Evolutionary conservation across 2,329 filamentous ascomycete species (phyloP), one percentile per base, ranked within the genome.

Genomic region (Aspergillus nomiae): DNA sequence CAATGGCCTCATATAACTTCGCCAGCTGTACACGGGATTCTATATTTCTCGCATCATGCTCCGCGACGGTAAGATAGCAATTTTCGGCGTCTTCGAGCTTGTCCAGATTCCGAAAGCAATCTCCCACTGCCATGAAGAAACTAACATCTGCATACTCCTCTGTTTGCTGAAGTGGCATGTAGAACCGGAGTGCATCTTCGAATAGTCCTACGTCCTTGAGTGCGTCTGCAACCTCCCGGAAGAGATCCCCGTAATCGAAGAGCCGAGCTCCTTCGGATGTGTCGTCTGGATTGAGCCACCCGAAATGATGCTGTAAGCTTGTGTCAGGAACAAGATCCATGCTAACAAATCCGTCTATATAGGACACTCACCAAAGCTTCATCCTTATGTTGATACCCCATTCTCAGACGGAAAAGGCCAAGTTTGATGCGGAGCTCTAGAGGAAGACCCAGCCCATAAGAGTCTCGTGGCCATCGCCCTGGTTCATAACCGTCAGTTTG

Each of bases 351-450:
- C 11, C 36, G 14, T 24, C 16, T 43, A 51, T 16, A 60, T 6
- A 53, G 34, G 60, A 16, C 54, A 79, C 85, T 80, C 82, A 92
- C 90, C 79, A 91, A 83, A 21, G 92, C 93, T 80, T 98, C 94
- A 16, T 87, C 80, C 26, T 83, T 77, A 65, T 85, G 73, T 19
- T 86, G 80, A 30, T 89, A 81, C 0, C 87, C 88, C 63, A 92
- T 81, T 60, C 87, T 89, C 41, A 97, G 79, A n/a, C 95, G 88
- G 73, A 92, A 94, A 4, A 94, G 81, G 4, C 92, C 94, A 66
- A 99, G 81, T 73, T 94, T 95, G 34, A 92, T 86, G 24, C 94
- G 89, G 48, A 99, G 82, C 68, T 97, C 93, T 6, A 94, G 76
- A 0, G 94, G 94, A 45, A 97, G 81, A 1, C 89, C 87, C 45